These are phyloP conservation scores for Umbilicus rupestris DNA, from an alignment of 164 flowering plant species.

Conservation along the genomic window DNA sequence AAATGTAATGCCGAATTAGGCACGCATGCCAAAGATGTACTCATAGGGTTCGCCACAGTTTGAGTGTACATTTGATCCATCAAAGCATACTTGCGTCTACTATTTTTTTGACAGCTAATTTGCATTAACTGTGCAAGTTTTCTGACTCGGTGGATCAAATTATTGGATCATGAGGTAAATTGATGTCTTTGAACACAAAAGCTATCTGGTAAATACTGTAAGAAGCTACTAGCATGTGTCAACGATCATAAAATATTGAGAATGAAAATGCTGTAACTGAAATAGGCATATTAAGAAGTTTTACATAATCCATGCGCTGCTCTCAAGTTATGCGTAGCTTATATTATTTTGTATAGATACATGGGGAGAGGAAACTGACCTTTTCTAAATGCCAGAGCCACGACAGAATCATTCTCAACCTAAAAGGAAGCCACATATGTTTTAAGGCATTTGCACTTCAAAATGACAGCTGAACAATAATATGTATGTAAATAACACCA, in stretches of 20 bases:
- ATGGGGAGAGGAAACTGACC: conserved; percentile 28
- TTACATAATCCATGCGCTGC: background rate
- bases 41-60: background rate
- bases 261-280: background rate
- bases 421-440: conserved; percentile 21
- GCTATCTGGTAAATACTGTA: background rate
- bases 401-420: conserved; percentile 96
- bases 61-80: background rate
- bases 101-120: background rate
- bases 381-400: conserved; percentile 83
- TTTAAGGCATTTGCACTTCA: background rate
- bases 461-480: background rate
- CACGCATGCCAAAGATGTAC: background rate
- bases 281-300: background rate
- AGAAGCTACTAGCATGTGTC: background rate
- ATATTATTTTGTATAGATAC: background rate
- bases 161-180: background rate
- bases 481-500: background rate
- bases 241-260: background rate
- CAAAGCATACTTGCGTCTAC: background rate
- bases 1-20: background rate
- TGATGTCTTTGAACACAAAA: background rate
- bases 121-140: background rate
- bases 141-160: background rate
- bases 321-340: background rate